phyloP scores from a whole-genome alignment of 2,329 filamentous ascomycete species.

The Colletotrichum cuscutae region DNA sequence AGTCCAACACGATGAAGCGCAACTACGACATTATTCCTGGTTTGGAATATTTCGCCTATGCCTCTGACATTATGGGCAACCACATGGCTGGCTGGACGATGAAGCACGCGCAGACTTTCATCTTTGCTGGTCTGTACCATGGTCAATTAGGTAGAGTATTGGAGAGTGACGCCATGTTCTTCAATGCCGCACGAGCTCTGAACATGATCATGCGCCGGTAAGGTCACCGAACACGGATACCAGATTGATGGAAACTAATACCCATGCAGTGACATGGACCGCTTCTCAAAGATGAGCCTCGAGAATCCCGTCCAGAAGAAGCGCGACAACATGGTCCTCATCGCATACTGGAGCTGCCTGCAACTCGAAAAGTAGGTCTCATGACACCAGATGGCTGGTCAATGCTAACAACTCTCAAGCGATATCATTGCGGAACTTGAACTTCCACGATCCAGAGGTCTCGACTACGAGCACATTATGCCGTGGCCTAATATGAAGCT shows the following conservation, averaged over 20 bases:
- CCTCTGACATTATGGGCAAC: constrained; percentile 86
- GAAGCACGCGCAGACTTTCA: constrained; percentile 84
- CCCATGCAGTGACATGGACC: constrained; percentile 57
- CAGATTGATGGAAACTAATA: too few species aligned
- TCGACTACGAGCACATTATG: constrained; percentile 72
- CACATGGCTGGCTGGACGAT: constrained; percentile 83
- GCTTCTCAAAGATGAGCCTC: constrained; percentile 54
- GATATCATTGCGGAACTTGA: constrained; percentile 91
- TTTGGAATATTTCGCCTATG: constrained; percentile 88
- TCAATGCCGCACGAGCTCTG: constrained; percentile 65
- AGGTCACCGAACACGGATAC: constrained; percentile 45
- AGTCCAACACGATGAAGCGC: constrained; percentile 46
- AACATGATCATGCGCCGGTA: constrained; percentile 82
- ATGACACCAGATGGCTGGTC: too few species aligned
- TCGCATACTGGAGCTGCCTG: constrained; percentile 93
- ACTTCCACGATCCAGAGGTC: constrained; percentile 68
- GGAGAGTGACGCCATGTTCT: constrained; percentile 79
- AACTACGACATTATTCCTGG: constrained; percentile 92
- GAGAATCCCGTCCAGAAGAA: constrained; percentile 52
- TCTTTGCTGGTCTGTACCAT: constrained; percentile 88
- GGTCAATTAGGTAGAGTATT: constrained; percentile 88
- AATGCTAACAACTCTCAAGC: constrained; percentile 54
- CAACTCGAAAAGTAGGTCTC: constrained; percentile 82
- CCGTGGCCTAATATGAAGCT: constrained; percentile 70
- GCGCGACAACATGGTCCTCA: constrained; percentile 72